A percentile compares a stretch with the other conserved stretches of the same genome.
Conservation (phyloP, 2,329 filamentous ascomycete species). For the Cercospora sp. region DNA sequence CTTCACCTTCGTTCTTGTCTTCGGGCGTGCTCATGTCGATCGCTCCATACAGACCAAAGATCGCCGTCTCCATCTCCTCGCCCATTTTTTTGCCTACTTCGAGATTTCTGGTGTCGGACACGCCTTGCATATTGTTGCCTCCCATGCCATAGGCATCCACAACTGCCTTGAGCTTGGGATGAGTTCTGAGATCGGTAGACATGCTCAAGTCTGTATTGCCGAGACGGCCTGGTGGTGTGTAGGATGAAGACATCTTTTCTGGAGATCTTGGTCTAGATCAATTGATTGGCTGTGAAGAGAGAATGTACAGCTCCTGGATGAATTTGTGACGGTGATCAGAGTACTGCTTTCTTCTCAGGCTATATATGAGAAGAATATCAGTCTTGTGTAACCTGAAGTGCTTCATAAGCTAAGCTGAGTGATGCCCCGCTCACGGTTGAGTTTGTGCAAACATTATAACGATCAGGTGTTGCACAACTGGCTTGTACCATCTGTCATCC, state of each 20-base stretch:
- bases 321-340: background rate
- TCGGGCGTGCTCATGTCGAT: conserved; percentile 15
- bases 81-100: background rate
- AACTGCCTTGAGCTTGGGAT: conserved; percentile 24
- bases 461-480: background rate
- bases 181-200: conserved; percentile 27
- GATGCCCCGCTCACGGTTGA: background rate
- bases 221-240: conserved; percentile 30
- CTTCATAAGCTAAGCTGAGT: background rate
- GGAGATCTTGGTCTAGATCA: background rate
- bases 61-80: background rate
- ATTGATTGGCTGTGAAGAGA: background rate
- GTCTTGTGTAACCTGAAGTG: background rate
- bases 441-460: background rate
- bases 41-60: conserved; percentile 1
- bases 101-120: background rate
- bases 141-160: conserved; percentile 12
- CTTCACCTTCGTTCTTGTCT: conserved; percentile 21
- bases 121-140: conserved; percentile 5
- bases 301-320: background rate
- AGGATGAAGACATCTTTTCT: background rate
- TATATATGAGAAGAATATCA: background rate
- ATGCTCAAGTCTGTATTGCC: conserved; percentile 25
- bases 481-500: background rate
- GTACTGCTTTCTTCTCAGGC: background rate